Evolutionary conservation across 768 basidiomycete species (phyloP).

Genomic region (Dentipellis fragilis): DNA sequence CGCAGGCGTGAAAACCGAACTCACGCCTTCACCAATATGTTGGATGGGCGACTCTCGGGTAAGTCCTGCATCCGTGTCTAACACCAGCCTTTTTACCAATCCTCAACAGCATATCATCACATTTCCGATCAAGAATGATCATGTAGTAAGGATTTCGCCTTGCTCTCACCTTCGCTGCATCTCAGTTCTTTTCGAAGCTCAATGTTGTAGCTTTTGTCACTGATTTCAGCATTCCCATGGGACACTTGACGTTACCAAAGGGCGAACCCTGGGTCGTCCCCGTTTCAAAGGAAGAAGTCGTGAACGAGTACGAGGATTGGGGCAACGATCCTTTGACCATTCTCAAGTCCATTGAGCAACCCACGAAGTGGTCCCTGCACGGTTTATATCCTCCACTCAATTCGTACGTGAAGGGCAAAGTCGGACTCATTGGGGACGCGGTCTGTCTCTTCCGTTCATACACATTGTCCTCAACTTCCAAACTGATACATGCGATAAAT

Average conservation of each 20-base stretch:
- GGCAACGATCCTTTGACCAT: conserved; percentile 33
- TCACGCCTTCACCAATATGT: conserved; percentile 26
- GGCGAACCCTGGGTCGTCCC: conserved; percentile 29
- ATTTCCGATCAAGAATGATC: conserved; percentile 35
- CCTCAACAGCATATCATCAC: conserved; percentile 39
- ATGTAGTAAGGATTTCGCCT: conserved; percentile 37
- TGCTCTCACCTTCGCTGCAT: neutral
- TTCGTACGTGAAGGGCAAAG: conserved; percentile 32
- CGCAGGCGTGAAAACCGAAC: conserved; percentile 32
- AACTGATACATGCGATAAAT: neutral
- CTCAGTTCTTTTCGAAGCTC: neutral
- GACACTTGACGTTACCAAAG: neutral
- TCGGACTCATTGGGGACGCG: conserved; percentile 46
- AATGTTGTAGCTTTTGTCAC: neutral
- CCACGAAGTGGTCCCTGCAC: conserved; percentile 46
- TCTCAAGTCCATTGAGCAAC: conserved; percentile 31
- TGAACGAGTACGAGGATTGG: conserved; percentile 33
- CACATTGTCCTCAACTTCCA: neutral
- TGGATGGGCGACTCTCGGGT: conserved; percentile 40
- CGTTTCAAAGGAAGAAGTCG: conserved; percentile 32
- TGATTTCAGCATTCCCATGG: neutral
- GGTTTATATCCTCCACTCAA: conserved; percentile 34
- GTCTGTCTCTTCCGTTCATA: conserved; percentile 4
- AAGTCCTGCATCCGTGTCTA: conserved; percentile 1
- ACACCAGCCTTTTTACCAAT: neutral